Evolutionary conservation across 1,284 basidiomycete genomes (phyloP), one percentile per base, ranked within the genome.

Genomic region (Sanghuangporus baumii): DNA sequence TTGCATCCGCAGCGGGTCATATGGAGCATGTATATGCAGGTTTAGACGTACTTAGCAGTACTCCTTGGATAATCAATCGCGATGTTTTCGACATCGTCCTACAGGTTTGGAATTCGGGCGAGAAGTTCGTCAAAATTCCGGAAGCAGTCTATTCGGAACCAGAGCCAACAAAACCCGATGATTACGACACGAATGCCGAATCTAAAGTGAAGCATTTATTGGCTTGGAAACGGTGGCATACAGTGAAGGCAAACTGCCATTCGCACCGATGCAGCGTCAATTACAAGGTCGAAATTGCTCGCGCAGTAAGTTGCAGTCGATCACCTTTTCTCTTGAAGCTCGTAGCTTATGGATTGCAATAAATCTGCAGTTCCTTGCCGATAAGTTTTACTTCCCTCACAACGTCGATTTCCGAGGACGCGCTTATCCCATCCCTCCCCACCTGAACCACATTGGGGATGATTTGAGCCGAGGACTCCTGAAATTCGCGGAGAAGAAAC

Each of bases 391-490:
- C 76, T 83, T 97, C 66, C 96, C 96, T 0, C 97, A 99, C 76
- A 98, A 98, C 75, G 81, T 99, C 71, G 97, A 99, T 75, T 99
- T 99, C 84, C 88, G 96, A 66, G 97, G 97, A 4, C 89, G 96
- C 59, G 95, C 96, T 0, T 99, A 99, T 72, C 96, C 97, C 2
- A 89, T 98, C 59, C 96, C 97, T 0, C 94, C 96, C 1, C 94
- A 98, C 77, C 79, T 99, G 65, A 96, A 91, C 70, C 97, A 99
- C 70, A 93, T 98, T 60, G 96, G 96, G 20, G 93, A 99, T 73
- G 96, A 99, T 72, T 80, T 99, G 16, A 91, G 89, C 68, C 89
- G 96, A 72, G 93, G 96, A 11, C 77, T 99, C 57, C 80, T 99
- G 38, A 84, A 83, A 59, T 99, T 99, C 66, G 93, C 84, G 5